Evolutionary conservation across 2,329 filamentous ascomycete species (phyloP), one percentile per base, ranked within the genome.

Genomic region (Alternaria sp.): DNA sequence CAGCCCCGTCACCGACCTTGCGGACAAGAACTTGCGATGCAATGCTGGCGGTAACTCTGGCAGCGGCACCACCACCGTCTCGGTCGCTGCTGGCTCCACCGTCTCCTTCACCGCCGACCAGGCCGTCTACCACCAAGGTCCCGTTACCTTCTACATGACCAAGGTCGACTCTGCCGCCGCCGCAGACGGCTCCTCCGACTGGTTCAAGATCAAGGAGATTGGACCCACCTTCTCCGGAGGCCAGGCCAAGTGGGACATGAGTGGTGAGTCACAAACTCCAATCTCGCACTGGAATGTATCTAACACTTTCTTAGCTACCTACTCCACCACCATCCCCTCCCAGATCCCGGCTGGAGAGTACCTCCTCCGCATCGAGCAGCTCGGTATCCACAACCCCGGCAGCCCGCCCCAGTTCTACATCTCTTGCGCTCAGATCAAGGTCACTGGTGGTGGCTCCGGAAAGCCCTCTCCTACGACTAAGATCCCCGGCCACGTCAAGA

Each of bases 331-430:
- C 6, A 79, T 85, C 36, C 83, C 83, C 7, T 73, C 70, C 6
- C 79, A 79, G 47, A 73, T 81, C 6, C 77, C 83, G 5, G 71
- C 78, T 19, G 83, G 83, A 23, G 77, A 85, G 61, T 85, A 85
- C 68, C 77, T 85, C 17, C 74, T 85, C 40, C 79, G 83, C 23
- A 80, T 83, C 56, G 83, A 85, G 73, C 83, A 85, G 63, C 82
- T 85, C 56, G 83, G 74, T 11, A 79, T 85, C 26, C 83, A 84
- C 72, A 81, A 82, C 66, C 82, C 80, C 6, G 61, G 66, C 23
- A 55, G 57, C 46, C 46, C 57, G 6, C 67, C 67, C 21, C 69
- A 77, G 26, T 77, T 75, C 66, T 80, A 78, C 67, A 74, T 77
- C 60, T 77, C 79, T 6, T 85, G 83, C 71, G 81, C 81, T 1